phyloP scores from a whole-genome alignment of 257 asterid genomes.

The Penstemon barbatus region DNA sequence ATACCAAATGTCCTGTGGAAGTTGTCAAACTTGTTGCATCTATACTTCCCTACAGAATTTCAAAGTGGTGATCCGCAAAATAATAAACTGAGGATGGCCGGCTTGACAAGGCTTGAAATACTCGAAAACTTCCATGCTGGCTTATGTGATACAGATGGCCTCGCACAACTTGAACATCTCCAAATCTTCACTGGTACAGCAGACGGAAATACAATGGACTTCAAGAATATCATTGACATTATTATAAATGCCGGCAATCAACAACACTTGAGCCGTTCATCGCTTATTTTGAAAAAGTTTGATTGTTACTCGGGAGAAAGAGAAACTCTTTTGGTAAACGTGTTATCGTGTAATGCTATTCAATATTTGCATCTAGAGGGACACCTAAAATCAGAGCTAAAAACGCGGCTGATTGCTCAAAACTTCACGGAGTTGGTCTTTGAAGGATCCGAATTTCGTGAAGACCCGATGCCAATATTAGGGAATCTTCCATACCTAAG shows the following conservation, averaged over 20 bases:
- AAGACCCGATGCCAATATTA: constrained; percentile 27
- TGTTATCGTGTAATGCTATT: constrained; percentile 15
- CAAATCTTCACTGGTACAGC: neutral
- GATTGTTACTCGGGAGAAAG: constrained; percentile 26
- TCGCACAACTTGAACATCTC: constrained; percentile 6
- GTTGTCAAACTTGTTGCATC: constrained; percentile 16
- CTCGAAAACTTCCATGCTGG: constrained; percentile 30
- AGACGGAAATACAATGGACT: neutral
- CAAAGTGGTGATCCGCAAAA: neutral
- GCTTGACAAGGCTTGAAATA: constrained; percentile 26
- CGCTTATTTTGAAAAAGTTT: constrained; percentile 16
- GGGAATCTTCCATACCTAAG: constrained; percentile 21
- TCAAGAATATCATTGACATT: neutral
- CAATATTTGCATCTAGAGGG: constrained; percentile 27
- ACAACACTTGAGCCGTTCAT: neutral
- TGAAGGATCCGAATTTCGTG: constrained; percentile 13
- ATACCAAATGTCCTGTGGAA: constrained; percentile 18
- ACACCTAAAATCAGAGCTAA: neutral
- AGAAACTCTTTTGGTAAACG: neutral
- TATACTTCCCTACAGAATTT: constrained; percentile 30
- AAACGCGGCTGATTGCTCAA: neutral
- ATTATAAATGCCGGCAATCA: too few relatives aligned
- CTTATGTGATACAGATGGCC: constrained; percentile 11
- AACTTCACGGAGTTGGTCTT: constrained; percentile 25
- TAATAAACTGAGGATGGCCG: constrained; percentile 17